Conservation (phyloP, 495 filamentous ascomycete species). For the Ascobolus immersus region DNA sequence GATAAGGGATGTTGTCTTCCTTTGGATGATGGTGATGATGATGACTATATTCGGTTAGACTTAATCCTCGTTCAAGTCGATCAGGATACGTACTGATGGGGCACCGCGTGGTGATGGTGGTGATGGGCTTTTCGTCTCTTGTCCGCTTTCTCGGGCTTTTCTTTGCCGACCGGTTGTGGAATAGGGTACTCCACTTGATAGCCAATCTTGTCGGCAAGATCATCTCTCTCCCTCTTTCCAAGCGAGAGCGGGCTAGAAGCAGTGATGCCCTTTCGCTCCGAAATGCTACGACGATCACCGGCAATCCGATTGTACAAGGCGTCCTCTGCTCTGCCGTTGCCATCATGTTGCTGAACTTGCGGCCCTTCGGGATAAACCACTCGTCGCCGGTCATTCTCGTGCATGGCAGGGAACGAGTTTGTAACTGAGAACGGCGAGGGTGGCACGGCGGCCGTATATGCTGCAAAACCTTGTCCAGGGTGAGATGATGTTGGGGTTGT, state of each 20-base stretch:
- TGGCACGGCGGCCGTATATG: slow-evolving; percentile 21
- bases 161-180: too few relatives aligned
- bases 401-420: slow-evolving; percentile 19
- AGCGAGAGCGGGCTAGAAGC: too few relatives aligned
- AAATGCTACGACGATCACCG: too few relatives aligned
- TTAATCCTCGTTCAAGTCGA: slow-evolving; percentile 1
- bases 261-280: too few relatives aligned
- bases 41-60: slow-evolving; percentile 23
- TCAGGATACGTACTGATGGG: slow-evolving; percentile 20
- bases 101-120: slow-evolving; percentile 22
- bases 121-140: slow-evolving; percentile 19
- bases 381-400: slow-evolving; percentile 16
- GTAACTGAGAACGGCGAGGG: slow-evolving; percentile 24
- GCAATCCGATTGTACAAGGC: neutral
- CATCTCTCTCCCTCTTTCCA: slow-evolving; percentile 13
- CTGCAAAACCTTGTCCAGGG: slow-evolving; percentile 19
- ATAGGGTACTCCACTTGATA: too few relatives aligned
- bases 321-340: neutral
- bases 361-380: slow-evolving; percentile 6
- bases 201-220: too few relatives aligned
- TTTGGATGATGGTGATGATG: slow-evolving; percentile 41
- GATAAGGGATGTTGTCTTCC: slow-evolving; percentile 33
- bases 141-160: slow-evolving; percentile 10
- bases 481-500: slow-evolving; percentile 6
- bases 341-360: too few relatives aligned